phyloP scores from a whole-genome alignment of 2,329 filamentous ascomycete genomes.

The Claviceps sp. region DNA sequence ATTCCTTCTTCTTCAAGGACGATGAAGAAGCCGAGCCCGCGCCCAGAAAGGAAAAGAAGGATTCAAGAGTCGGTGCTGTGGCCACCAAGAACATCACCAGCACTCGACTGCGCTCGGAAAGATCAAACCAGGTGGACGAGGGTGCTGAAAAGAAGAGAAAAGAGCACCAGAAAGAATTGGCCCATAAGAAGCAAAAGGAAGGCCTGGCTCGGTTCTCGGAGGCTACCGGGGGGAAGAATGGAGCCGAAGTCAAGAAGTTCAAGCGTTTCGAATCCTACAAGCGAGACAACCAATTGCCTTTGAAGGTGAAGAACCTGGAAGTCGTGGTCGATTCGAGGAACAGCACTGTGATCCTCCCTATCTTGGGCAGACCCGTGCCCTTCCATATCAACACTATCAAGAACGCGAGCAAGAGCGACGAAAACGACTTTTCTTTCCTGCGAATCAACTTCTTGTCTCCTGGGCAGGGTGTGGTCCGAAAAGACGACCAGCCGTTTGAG shows the following conservation, averaged over 20 bases:
- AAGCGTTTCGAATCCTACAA: slow-evolving; percentile 99
- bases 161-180: slow-evolving; percentile 83
- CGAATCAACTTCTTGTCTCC: slow-evolving; percentile 96
- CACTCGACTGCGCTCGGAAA: slow-evolving; percentile 81
- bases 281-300: slow-evolving; percentile 84
- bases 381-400: slow-evolving; percentile 99
- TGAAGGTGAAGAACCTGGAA: slow-evolving; percentile 68
- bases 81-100: slow-evolving; percentile 92
- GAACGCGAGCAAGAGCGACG: slow-evolving; percentile 94
- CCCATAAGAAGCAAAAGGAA: slow-evolving; percentile 77
- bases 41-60: slow-evolving; percentile 84
- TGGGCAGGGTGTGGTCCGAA: slow-evolving; percentile 90
- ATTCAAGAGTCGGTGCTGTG: slow-evolving; percentile 69
- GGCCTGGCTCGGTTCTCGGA: slow-evolving; percentile 78
- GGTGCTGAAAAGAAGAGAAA: slow-evolving; percentile 77
- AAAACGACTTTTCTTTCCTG: slow-evolving; percentile 85
- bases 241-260: slow-evolving; percentile 92
- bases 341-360: slow-evolving; percentile 78
- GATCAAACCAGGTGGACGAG: slow-evolving; percentile 76
- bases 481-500: slow-evolving; percentile 96
- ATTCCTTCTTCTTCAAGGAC: slow-evolving; percentile 98
- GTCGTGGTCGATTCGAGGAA: slow-evolving; percentile 89
- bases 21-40: slow-evolving; percentile 77
- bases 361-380: slow-evolving; percentile 93
- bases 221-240: slow-evolving; percentile 71